Evolutionary conservation across 2,329 filamentous ascomycete genomes (phyloP), one percentile per base, ranked within the genome.

Genomic region (Plenodomus biglobosus): DNA sequence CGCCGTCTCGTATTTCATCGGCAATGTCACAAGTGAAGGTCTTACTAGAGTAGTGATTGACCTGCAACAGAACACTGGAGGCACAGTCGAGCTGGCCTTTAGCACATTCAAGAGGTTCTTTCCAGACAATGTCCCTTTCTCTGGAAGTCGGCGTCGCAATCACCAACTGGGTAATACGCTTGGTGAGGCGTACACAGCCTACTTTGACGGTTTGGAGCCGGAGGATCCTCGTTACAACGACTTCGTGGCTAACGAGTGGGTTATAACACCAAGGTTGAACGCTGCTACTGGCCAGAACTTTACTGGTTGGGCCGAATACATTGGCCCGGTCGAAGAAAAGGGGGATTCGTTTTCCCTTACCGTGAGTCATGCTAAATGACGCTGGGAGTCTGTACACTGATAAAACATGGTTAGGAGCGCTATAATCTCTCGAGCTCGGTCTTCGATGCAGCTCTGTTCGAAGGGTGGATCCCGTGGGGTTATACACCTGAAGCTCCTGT

Each of bases 11-110:
- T 43, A 71, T 2, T 77, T 83, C 53, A 67, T 84, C 13, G 62
- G 68, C 0, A 66, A 72, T 17, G 74, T 75, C 8, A 74, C 75
- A 24, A 52, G 61, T 1, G 68, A 69, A 3, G 73, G 74, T 2
- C 80, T 80, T 53, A 78, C 71, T 13, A 81, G 79, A 55, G 69
- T 87, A 1, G 71, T 87, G 15, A 80, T 87, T 48, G 85, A 88
- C 53, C 59, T 87, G 3, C 77, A 79, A 10, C 74, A 71, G 1
- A 88, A 87, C 53, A 70, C 69, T 0, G 85, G 85, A 15, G 85
- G 85, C 5, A 47, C 44, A 1, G 50, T 62, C 1, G 40, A 59
- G 7, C 57, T 68, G 1, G 69, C 62, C 3, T 65, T 63, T 37
- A 63, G 60, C 21, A 59, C 61, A 0, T 84, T 83, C 55, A 72